These are phyloP conservation scores for Wickerhamomyces rabaulensis DNA, from an alignment of 805 yeast genomes.

Conservation along the genomic window DNA sequence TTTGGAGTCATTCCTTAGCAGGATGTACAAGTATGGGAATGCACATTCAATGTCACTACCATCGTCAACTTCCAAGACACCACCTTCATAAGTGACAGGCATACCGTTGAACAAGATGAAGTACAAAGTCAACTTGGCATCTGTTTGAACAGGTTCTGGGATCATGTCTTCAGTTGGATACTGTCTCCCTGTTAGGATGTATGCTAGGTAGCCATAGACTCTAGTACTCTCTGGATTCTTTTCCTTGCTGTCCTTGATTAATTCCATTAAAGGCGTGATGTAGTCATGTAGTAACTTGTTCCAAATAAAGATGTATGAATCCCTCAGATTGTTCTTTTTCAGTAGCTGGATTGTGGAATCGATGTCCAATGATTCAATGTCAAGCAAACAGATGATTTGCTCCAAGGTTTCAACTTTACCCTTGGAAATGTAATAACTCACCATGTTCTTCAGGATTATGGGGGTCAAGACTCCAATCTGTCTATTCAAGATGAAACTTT, in stretches of 20 bases:
- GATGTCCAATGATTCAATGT: conserved; percentile 64
- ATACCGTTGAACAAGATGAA: conserved; percentile 56
- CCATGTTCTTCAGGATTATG: conserved; percentile 52
- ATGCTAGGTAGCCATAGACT: conserved; percentile 60
- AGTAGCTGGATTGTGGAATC: conserved; percentile 70
- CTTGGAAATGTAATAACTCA: conserved; percentile 39
- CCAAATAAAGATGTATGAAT: conserved; percentile 68
- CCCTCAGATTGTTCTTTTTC: conserved; percentile 47
- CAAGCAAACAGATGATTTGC: conserved; percentile 63
- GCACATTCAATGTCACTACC: conserved; percentile 37
- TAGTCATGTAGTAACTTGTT: conserved; percentile 65
- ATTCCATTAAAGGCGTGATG: conserved; percentile 62
- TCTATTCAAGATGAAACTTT: conserved; percentile 43
- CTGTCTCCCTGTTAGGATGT: conserved; percentile 67
- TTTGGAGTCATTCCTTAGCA: conserved; percentile 53
- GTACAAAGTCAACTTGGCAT: conserved; percentile 49
- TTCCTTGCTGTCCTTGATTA: conserved; percentile 32
- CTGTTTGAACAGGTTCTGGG: conserved; percentile 24
- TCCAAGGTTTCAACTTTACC: conserved; percentile 50
- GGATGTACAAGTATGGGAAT: conserved; percentile 63
- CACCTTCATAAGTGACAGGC: conserved; percentile 24
- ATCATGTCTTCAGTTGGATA: conserved; percentile 66
- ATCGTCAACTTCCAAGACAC: conserved; percentile 29
- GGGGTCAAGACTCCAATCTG: conserved; percentile 55
- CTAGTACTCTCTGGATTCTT: conserved; percentile 21